These are phyloP conservation scores for Apiospora hydei DNA, from an alignment of 2,329 filamentous ascomycete genomes.

Conservation along the genomic window DNA sequence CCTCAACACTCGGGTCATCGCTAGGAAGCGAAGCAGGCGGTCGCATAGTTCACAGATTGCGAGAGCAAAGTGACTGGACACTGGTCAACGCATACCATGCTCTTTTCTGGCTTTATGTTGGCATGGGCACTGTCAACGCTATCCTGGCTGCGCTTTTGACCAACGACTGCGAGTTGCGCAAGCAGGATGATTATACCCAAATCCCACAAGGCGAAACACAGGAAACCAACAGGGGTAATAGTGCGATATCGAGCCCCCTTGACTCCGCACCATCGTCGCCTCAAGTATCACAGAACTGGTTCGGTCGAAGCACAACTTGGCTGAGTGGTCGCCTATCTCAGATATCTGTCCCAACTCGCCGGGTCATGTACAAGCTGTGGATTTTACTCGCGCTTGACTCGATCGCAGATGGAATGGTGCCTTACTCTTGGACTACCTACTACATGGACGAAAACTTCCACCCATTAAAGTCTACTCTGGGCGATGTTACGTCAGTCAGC, in stretches of 20 bases:
- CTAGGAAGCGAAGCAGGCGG: slow-evolving; percentile 66
- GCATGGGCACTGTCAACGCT: slow-evolving; percentile 64
- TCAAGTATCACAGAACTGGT: slow-evolving; percentile 29
- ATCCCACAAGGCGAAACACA: slow-evolving; percentile 38
- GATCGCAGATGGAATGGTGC: slow-evolving; percentile 71
- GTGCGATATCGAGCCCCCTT: not conserved
- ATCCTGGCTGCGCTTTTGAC: slow-evolving; percentile 57
- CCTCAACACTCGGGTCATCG: slow-evolving; percentile 66
- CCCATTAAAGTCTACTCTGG: slow-evolving; percentile 57
- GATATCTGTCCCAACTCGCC: slow-evolving; percentile 51
- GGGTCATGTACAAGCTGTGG: slow-evolving; percentile 67
- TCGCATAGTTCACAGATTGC: slow-evolving; percentile 62
- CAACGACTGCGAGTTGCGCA: slow-evolving; percentile 42
- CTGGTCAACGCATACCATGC: slow-evolving; percentile 35
- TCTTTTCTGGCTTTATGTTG: slow-evolving; percentile 65
- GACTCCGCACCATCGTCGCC: not conserved
- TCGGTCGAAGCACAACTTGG: slow-evolving; percentile 34
- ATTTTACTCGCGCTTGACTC: slow-evolving; percentile 52
- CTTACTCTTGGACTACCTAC: slow-evolving; percentile 65
- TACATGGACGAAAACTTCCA: slow-evolving; percentile 60
- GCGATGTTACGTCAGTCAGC: slow-evolving; percentile 62
- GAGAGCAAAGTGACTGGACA: slow-evolving; percentile 39
- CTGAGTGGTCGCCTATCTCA: slow-evolving; percentile 54
- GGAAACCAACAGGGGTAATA: too few relatives aligned
- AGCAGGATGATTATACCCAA: slow-evolving; percentile 45